Evolutionary conservation across 129 eudicot genomes (phyloP), one percentile per base, ranked within the genome.

Genomic region (Centaurea solstitialis): DNA sequence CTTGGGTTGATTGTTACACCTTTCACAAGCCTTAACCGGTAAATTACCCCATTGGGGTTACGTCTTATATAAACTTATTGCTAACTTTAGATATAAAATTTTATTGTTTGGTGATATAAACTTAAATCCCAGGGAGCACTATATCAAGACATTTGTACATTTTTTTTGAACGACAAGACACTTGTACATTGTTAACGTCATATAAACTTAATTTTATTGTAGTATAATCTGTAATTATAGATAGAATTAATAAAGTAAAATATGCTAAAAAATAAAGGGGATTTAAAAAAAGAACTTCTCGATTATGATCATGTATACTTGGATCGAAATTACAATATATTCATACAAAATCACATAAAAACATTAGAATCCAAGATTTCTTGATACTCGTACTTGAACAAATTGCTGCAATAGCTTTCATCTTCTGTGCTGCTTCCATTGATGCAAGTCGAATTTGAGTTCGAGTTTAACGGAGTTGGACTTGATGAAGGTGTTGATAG

Each of bases 401-500:
- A 73, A 64, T 75, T 80, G 73, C 88, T 85, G 82, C 89, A 76
- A 72, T 87, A 82, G 85, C 93, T 76, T 68, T 87, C 97, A 70
- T 91, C 97, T 79, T 87, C 94, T 0, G 91, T 83, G 67, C 82
- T 84, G 47, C 85, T 79, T 74, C 87, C 80, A 41, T 69, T 80
- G 80, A 85, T 50, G 75, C 80, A 82, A 67, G 33, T 75, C 18
- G 82, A 70, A 50, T 66, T 85, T 5, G 93, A 87, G 75, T 84
- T 81, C 26, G 91, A 88, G 66, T 87, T 70, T 74, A 87, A 83
- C 13, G 87, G 91, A 15, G 91, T 68, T 28, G 92, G 90, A 74
- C 93, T 92, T 72, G 97, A 89, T 1, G 90, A 87, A 9, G 90
- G 92, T 17, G 91, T 85, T 9, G 93, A 87, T 61, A 87, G 74